Percentiles rank a stretch among this genome's conserved stretches.
Evolutionary conservation across 257 asterid species (phyloP).

Genomic region (Plantago ovata): DNA sequence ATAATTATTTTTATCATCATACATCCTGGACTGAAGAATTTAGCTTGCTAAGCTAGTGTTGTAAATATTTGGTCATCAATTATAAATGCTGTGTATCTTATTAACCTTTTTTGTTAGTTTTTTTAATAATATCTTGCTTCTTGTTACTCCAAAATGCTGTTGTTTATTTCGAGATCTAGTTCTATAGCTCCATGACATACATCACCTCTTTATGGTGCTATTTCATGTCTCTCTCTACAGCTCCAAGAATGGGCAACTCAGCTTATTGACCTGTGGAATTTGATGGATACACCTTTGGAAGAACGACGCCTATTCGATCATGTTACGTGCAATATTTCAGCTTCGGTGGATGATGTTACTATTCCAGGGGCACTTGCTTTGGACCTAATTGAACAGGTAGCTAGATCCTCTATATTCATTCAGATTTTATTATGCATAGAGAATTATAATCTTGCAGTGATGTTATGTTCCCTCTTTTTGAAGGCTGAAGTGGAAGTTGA

Average conservation of each 20-base stretch:
- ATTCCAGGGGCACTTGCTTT: conserved; percentile 85
- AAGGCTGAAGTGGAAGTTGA: conserved; percentile 98
- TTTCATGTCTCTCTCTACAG: conserved; percentile 39
- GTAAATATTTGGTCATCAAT: too few relatives aligned
- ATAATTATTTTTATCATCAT: too few relatives aligned
- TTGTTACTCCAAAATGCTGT: conserved; percentile 4
- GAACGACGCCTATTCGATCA: conserved; percentile 64
- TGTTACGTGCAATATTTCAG: conserved; percentile 69
- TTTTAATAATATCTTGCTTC: conserved; percentile 6
- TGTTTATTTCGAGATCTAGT: neutral
- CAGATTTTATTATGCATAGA: conserved; percentile 1
- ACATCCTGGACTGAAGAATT: neutral
- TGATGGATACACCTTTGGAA: conserved; percentile 90
- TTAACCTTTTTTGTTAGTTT: too few relatives aligned
- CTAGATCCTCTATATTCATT: conserved; percentile 13
- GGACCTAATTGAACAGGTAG: conserved; percentile 84
- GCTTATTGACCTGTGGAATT: conserved; percentile 93
- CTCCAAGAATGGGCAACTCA: conserved; percentile 93
- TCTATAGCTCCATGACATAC: too few relatives aligned
- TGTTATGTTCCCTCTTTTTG: conserved; percentile 14
- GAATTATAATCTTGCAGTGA: neutral
- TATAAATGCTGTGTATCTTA: too few relatives aligned
- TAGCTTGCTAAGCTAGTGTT: too few relatives aligned
- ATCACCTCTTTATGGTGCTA: neutral
- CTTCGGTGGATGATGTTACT: conserved; percentile 82